Base-by-base conservation (phyloP, 1,284 basidiomycete genomes). In the Xanthoconium separans region DNA sequence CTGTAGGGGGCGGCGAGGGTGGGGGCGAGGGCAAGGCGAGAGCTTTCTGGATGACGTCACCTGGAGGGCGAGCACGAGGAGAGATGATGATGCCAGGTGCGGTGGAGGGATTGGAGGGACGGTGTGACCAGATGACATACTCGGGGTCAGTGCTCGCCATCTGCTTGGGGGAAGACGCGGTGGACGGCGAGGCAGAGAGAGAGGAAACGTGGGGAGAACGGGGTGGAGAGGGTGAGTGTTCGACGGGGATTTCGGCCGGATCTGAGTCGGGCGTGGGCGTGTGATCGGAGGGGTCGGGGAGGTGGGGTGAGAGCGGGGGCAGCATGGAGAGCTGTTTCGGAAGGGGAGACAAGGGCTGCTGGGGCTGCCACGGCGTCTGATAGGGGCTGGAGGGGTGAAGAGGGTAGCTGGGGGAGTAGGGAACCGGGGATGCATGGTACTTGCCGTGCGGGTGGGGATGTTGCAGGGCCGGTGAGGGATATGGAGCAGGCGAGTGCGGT, bases 11-110 rank as follows among this genome's bases (percentile, higher is more conserved):
- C 65, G 60, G 22, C 76, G 82, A 6, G 78, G 85, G 10, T 3
- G 83, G 81, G 0, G 85, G 85, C 2, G 81, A 83, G 11, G 73
- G 72, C 1, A 78, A 58, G 34, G 75, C 71, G n/a, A 83, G 58
- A 12, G 86, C 85, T 29, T 73, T 72, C 47, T 79, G 70, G 1
- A 86, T 60, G 22, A 88, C 70, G 53, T 80, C 70, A 3, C 73
- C 70, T 20, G 87, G 85, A 4, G 87, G 87, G 40, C 76, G 74
- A 2, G 85, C 82, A 22, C 65, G 71, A 1, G 81, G 76, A 1
- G 85, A 85, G 27, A 89, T 83, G 57, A 89, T 87, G 53, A 89
- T 77, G 9, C 81, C 80, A 4, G 84, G 85, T 0, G 86, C 86
- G 50, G 70, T 66, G 3, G 76, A 70, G 2, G 87, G 87, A 63